A percentile compares a stretch with the other conserved stretches of the same genome.
These are phyloP conservation scores for Eutypa lata DNA, from an alignment of 2,329 filamentous ascomycete genomes.

Conservation along the genomic window DNA sequence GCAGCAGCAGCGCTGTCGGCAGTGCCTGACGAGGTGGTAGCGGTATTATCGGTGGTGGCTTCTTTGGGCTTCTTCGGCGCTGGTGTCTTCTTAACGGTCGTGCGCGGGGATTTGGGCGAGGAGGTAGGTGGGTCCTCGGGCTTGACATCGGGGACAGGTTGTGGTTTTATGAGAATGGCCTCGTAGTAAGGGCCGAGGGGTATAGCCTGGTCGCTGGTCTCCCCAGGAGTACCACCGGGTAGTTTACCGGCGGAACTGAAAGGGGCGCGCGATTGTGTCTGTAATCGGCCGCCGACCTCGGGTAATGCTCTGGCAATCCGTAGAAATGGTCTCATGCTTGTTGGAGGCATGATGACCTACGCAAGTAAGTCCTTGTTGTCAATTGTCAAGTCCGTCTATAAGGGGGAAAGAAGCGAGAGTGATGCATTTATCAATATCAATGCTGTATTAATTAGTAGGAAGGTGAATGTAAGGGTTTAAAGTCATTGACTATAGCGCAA, in stretches of 20 bases:
- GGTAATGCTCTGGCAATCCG: not conserved
- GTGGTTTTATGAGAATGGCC: slow-evolving; percentile 47
- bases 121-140: slow-evolving; percentile 42
- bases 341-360: not conserved
- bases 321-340: not conserved
- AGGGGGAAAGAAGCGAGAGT: no score
- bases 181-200: slow-evolving; percentile 60
- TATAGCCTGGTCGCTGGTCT: slow-evolving; percentile 37
- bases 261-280: not conserved
- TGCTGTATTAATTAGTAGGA: no score
- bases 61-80: slow-evolving; percentile 21
- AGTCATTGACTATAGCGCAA: no score
- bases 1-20: slow-evolving; percentile 24
- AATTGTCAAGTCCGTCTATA: no score
- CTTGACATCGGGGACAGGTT: slow-evolving; percentile 38
- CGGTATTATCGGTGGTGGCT: slow-evolving; percentile 1
- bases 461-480: no score
- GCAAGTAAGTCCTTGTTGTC: no score
- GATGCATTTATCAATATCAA: no score
- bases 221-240: slow-evolving; percentile 24
- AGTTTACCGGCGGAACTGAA: slow-evolving; percentile 7
- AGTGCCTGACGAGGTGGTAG: not conserved
- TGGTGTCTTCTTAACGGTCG: slow-evolving; percentile 17
- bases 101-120: slow-evolving; percentile 28
- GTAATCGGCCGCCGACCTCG: not conserved